Evolutionary conservation across 768 basidiomycete genomes (phyloP).

Genomic region (Boletus vinaceobasis): DNA sequence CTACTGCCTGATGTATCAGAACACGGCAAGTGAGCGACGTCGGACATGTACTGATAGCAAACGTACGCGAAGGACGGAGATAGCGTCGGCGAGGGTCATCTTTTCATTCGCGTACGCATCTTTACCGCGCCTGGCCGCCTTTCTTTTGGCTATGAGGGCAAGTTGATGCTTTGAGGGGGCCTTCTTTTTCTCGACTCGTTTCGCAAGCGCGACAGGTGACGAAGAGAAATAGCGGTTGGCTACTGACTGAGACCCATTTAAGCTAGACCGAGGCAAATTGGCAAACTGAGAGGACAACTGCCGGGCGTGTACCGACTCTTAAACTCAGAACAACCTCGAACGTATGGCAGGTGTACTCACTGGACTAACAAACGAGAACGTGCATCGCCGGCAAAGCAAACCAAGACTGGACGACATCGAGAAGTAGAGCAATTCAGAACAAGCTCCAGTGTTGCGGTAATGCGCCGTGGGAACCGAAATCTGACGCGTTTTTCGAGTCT

Average conservation of each 20-base stretch:
- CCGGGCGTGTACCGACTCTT: neutral
- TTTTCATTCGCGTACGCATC: conserved; percentile 62
- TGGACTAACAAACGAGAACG: conserved; percentile 10
- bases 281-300: conserved; percentile 41
- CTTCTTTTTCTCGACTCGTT: conserved; percentile 52
- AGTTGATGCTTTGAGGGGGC: conserved; percentile 68
- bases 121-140: conserved; percentile 50
- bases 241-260: neutral
- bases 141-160: conserved; percentile 61
- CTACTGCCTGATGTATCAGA: conserved; percentile 59
- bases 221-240: conserved; percentile 45
- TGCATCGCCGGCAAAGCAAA: conserved; percentile 26
- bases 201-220: conserved; percentile 41
- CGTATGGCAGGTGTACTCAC: conserved; percentile 9
- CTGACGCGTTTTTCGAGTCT: neutral
- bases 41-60: neutral
- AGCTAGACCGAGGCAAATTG: neutral
- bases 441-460: neutral
- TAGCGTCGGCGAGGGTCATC: conserved; percentile 62
- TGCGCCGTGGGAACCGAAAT: conserved; percentile 25
- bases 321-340: neutral
- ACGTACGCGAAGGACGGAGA: conserved; percentile 68
- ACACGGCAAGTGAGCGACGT: conserved; percentile 2
- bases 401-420: conserved; percentile 23
- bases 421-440: neutral